Evolutionary conservation across 2,329 filamentous ascomycete species (phyloP).

Genomic region (Hypoxylon sp.): DNA sequence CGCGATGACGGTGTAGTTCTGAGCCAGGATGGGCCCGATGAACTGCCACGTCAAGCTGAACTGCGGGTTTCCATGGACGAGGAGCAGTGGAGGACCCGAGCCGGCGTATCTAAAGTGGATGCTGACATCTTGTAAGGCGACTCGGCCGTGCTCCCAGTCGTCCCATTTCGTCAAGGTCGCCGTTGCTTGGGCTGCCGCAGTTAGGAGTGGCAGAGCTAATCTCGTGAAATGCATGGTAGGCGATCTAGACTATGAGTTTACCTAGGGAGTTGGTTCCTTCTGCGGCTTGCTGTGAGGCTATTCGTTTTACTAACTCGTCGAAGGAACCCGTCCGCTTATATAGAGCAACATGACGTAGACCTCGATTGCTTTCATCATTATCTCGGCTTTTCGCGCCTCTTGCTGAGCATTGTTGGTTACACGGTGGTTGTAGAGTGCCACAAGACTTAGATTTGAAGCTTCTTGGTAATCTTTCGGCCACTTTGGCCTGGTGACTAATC

Average conservation of each 20-base stretch:
- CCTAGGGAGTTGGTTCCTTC: background rate
- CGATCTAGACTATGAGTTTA: background rate
- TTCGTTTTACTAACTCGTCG: background rate
- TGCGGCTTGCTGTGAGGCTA: constrained; percentile 9
- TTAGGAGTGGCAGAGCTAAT: constrained; percentile 12
- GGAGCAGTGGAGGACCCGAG: constrained; percentile 58
- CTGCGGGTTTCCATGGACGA: constrained; percentile 61
- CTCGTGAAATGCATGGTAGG: constrained; percentile 19
- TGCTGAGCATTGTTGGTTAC: constrained; percentile 1
- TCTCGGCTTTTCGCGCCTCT: too few species aligned
- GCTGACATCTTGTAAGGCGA: constrained; percentile 58
- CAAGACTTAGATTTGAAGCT: background rate
- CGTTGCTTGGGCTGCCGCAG: constrained; percentile 4
- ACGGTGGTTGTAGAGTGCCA: background rate
- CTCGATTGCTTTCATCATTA: background rate
- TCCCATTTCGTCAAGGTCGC: constrained; percentile 50
- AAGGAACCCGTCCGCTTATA: constrained; percentile 4
- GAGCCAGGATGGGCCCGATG: constrained; percentile 59
- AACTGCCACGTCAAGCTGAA: constrained; percentile 59
- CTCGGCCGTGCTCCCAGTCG: constrained; percentile 56
- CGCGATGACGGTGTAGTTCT: constrained; percentile 62
- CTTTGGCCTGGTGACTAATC: background rate
- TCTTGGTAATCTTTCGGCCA: constrained; percentile 2
- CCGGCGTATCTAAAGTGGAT: constrained; percentile 62
- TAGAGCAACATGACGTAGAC: background rate